Evolutionary conservation across 768 basidiomycete genomes (phyloP).

Genomic region (Postia placenta): DNA sequence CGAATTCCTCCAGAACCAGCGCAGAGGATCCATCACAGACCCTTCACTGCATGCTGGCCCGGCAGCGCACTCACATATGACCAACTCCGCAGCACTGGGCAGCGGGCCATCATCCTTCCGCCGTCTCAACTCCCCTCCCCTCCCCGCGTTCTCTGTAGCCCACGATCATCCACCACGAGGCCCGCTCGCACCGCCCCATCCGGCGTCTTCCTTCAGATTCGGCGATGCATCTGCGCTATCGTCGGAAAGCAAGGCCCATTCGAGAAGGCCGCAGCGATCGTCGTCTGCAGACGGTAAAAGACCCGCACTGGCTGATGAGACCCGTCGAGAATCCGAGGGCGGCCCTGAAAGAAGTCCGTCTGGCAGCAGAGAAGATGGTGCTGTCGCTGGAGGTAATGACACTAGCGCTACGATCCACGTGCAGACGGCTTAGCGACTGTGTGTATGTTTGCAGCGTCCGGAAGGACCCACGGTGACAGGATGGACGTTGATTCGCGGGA

Average conservation of each 20-base stretch:
- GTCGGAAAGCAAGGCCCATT: slow-evolving; percentile 25
- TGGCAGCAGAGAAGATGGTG: slow-evolving; percentile 7
- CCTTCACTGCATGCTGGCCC: slow-evolving; percentile 64
- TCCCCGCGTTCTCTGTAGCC: slow-evolving; percentile 10
- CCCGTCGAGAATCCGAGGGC: slow-evolving; percentile 6
- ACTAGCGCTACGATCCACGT: slow-evolving; percentile 6
- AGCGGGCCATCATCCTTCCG: slow-evolving; percentile 19
- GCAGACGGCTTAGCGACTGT: slow-evolving; percentile 1
- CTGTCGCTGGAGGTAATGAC: slow-evolving; percentile 12
- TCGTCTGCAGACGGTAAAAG: slow-evolving; percentile 18
- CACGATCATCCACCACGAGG: slow-evolving; percentile 26
- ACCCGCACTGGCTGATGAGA: slow-evolving; percentile 9
- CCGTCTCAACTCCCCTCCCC: slow-evolving; percentile 13
- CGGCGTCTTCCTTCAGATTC: slow-evolving; percentile 64
- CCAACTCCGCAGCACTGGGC: slow-evolving; percentile 9
- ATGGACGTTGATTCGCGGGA: slow-evolving; percentile 18
- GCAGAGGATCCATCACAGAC: slow-evolving; percentile 81
- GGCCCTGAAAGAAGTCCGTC: slow-evolving; percentile 5
- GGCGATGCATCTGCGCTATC: slow-evolving; percentile 50
- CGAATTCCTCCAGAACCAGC: slow-evolving; percentile 73
- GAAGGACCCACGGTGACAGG: slow-evolving; percentile 16
- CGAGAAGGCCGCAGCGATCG: slow-evolving; percentile 19
- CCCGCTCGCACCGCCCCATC: slow-evolving; percentile 42
- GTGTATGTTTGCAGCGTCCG: slow-evolving; percentile 4
- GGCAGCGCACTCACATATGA: slow-evolving; percentile 14